phyloP scores from a whole-genome alignment of 192 early-diverging fungal species.

The Coemansia sp. region DNA sequence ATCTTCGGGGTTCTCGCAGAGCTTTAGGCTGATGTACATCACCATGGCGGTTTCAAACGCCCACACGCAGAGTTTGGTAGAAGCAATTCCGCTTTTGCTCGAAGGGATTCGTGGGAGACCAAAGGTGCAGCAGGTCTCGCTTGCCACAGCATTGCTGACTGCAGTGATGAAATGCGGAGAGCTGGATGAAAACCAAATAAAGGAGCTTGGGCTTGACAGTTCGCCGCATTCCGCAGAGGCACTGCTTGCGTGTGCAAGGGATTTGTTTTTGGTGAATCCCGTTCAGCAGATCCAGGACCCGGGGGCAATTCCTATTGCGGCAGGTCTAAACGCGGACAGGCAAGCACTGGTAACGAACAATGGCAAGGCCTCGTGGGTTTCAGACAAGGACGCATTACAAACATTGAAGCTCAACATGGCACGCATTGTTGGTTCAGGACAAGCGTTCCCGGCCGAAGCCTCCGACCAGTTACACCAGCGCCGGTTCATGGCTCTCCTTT shows the following conservation, averaged over 20 bases:
- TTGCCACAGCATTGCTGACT: constrained; percentile 69
- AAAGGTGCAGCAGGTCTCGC: constrained; percentile 59
- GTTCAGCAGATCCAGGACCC: not conserved
- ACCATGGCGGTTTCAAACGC: constrained; percentile 73
- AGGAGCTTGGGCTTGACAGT: constrained; percentile 5
- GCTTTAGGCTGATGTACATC: constrained; percentile 84
- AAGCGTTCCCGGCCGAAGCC: constrained; percentile 51
- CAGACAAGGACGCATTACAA: constrained; percentile 37
- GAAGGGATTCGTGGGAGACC: constrained; percentile 62
- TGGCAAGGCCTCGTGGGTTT: constrained; percentile 73
- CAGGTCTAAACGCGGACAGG: constrained; percentile 19
- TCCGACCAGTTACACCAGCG: constrained; percentile 53
- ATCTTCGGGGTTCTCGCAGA: constrained; percentile 61
- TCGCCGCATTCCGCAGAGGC: constrained; percentile 2
- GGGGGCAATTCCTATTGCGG: constrained; percentile 1
- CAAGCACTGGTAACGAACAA: constrained; percentile 63
- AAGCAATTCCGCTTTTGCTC: constrained; percentile 64
- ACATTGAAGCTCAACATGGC: constrained; percentile 23
- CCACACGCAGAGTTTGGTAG: constrained; percentile 43
- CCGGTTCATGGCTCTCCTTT: constrained; percentile 47
- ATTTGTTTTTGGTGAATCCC: constrained; percentile 29
- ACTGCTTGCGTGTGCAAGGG: constrained; percentile 17
- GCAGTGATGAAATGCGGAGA: constrained; percentile 48
- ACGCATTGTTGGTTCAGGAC: constrained; percentile 34
- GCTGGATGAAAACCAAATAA: constrained; percentile 25